phyloP scores from a whole-genome alignment of 2,329 filamentous ascomycete genomes.

The Akanthomyces lecanii region DNA sequence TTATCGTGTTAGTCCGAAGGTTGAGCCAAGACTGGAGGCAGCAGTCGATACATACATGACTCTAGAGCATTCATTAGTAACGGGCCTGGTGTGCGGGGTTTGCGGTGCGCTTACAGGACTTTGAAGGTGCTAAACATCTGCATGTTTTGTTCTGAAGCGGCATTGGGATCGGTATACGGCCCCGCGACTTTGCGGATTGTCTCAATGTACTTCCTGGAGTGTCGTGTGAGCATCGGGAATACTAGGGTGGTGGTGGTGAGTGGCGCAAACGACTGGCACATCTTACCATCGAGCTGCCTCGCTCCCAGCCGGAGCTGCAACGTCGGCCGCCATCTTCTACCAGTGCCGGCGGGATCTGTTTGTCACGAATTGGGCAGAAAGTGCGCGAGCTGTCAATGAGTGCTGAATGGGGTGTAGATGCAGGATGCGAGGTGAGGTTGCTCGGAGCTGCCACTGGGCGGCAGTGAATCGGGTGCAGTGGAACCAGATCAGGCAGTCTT shows the following conservation, averaged over 20 bases:
- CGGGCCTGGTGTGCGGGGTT: background rate
- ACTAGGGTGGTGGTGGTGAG: background rate
- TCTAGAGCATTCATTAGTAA: constrained; percentile 30
- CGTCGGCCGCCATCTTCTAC: constrained; percentile 4
- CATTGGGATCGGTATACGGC: constrained; percentile 70
- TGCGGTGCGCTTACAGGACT: constrained; percentile 56
- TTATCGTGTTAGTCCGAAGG: constrained; percentile 18
- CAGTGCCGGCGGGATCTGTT: background rate
- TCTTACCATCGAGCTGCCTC: constrained; percentile 35
- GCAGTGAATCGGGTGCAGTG: background rate
- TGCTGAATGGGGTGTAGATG: constrained; percentile 2
- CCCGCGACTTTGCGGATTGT: constrained; percentile 71
- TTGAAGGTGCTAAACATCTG: constrained; percentile 64
- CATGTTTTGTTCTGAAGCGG: constrained; percentile 48
- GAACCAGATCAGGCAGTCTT: background rate
- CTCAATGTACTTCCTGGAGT: constrained; percentile 74
- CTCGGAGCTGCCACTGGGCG: background rate
- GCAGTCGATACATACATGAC: constrained; percentile 44
- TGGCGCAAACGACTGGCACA: constrained; percentile 1
- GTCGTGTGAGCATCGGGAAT: constrained; percentile 19
- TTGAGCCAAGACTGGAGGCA: background rate
- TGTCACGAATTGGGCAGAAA: background rate
- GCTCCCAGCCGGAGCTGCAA: constrained; percentile 17
- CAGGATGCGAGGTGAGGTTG: constrained; percentile 4
- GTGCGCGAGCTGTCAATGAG: background rate